Base-by-base conservation (phyloP, 83 land plant genomes). In the Thuja plicata region DNA sequence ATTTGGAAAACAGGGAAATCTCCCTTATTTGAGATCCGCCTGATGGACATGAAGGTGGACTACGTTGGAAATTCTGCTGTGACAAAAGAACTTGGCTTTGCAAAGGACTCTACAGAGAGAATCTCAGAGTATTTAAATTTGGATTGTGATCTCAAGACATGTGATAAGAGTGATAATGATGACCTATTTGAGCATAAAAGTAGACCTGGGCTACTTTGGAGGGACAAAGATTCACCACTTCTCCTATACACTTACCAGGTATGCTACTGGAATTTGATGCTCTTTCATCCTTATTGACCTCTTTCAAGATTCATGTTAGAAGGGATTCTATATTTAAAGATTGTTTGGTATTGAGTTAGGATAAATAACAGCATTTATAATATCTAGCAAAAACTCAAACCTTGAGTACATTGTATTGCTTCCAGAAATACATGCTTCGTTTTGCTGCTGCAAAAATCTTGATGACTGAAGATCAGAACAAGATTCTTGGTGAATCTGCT, bases 1-100 rank as follows among this genome's bases (percentile, higher is more conserved):
- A 80, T 84, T 38, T 88, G 48, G n/a, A 70, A 84, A 50, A 40
- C 73, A 97, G 99, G 99, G 40, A 94, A 92, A 85, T 46, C 91
- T 89, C 97, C 98, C 19, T 84, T 91, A 50, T 95, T 96, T 92
- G 99, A 97, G 89, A 87, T 94, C 13, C 96, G 99, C 52, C 89
- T 89, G n/a, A 91, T 94, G 91, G 95, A 93, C 71, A 85, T 89
- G 71, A 87, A 80, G 62, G 92, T 79, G 89, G 91, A 38, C 35
- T 16, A 9, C 19, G 50, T 17, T 21, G 46, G 46, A 38, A 80
- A 24, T 80, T 24, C 84, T 21, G 16, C 78, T 24, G 48, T 16
- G 88, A 76, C 88, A 50, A 50, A 66, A 85, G 80, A 43, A 30
- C 41, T 34, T 62, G 88, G 27, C 74, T 16, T 38, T 71, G 79